Base-by-base conservation (phyloP, 768 basidiomycete species). In the Multifurca ochricompacta region DNA sequence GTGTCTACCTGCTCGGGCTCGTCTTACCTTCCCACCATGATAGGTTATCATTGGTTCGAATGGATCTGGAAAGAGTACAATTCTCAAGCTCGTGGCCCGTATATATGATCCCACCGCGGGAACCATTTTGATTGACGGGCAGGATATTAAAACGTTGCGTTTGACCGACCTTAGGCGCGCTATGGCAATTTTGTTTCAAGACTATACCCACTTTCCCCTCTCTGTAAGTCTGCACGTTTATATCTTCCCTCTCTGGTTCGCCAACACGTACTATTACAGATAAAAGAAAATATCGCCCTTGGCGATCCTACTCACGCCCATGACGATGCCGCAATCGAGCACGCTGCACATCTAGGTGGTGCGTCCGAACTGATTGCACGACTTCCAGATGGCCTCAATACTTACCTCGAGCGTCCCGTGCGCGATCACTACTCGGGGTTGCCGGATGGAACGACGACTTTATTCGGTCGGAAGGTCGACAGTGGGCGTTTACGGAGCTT, bases 21-120 rank as follows among this genome's bases (percentile, higher is more conserved):
- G 3, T 18, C 31, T 36, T 18, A 39, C 35, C 9, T 8, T 7
- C 10, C 1, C 11, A 11, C 32, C 8, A 1, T n/a, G 1, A 27
- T 40, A 87, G 85, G 76, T 89, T 45, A 83, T 91, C 41, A 83
- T 91, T 2, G 88, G 88, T 9, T 74, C 74, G 25, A 91, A 91
- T 57, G 88, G 88, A 6, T 86, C 84, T 0, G 87, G 72, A 3
- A 91, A 91, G 69, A 86, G 83, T 65, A 90, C 87, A 2, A 78
- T 90, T 45, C 69, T 91, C 36, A 91, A 90, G 64, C 73, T 91
- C 40, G 75, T 87, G 23, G 69, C 80, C 27, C 79, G 88, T 16
- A 65, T 90, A 23, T 87, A 89, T 58, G 86, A 90, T 60, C 76
- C 80, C 0, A 70, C 69, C 3, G 82, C 84, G 50, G 88, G 88